Evolutionary conservation across 2,329 filamentous ascomycete species (phyloP), one percentile per base, ranked within the genome.

Genomic region (Intubia oerlemansii): DNA sequence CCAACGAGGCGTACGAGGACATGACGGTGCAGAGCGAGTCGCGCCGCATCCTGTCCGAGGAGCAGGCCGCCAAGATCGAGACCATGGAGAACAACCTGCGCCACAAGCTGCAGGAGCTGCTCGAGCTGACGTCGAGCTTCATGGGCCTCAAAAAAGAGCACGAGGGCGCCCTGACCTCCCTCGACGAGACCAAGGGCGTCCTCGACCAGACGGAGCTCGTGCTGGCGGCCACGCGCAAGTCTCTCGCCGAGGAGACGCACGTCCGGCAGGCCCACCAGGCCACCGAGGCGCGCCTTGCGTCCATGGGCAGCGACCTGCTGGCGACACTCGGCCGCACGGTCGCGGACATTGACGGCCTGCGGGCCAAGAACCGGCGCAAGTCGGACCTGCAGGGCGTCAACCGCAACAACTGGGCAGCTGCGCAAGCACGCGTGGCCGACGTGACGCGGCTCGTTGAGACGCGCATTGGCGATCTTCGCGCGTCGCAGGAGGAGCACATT

Each of bases 11-110:
- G 11, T 93, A 82, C 43, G 85, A 95, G 45, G 79, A 91, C 41
- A 76, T 98, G 52, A 85, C 73, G 0, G 77, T 79, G 5, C 74
- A 92, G 47, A 93, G 78, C 49, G 88, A 98, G 49, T 92, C 85
- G 3, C 66, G 84, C 29, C 65, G 81, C 10, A 93, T 95, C 36
- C 63, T 95, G 22, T 77, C 75, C 39, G 85, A 95, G 42, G 88
- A 98, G 46, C 85, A 95, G 43, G 66, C 72, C 7, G 82, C 85
- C 39, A 85, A 81, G 48, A 82, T 98, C 26, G 81, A 91, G 44
- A 84, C 80, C 0, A 74, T 95, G 54, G 88, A 98, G 47, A 66
- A 66, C 21, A 92, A 88, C 42, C 57, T 98, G 31, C 71, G 81
- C 14, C 88, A 91, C 53, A 95, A 93, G 47, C 74, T 90, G 2